Evolutionary conservation across 2,329 filamentous ascomycete genomes (phyloP), one percentile per base, ranked within the genome.

Genomic region (Ceratocystis papillata): DNA sequence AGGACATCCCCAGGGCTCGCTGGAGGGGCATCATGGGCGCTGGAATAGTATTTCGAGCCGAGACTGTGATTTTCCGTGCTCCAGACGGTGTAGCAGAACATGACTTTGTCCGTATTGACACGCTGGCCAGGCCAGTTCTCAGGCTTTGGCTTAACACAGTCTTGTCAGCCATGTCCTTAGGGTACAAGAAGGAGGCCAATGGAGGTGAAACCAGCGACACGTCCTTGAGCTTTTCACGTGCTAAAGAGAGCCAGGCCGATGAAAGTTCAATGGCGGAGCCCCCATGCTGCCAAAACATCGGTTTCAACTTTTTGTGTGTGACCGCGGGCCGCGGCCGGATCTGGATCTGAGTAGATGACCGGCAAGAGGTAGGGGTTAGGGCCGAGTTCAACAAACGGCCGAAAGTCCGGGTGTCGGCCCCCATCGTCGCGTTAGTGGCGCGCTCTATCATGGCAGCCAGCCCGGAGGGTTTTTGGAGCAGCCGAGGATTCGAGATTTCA

Each of bases 401-500:
- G n/a, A 67, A n/a, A 28, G 53, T 33, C 37, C 62, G 45, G n/a
- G 60, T 41, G 41, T 65, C 66, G n/a, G 62, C 41, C 33, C 37
- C 44, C 41, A 61, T 37, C 22, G 66, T 57, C 20, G 63, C 62
- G 46, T 48, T 65, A 6, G 53, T 44, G 15, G 59, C 59, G 28
- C 65, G 68, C 67, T 69, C 68, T 53, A 69, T 63, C 68, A 69
- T 69, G 57, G 63, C 46, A 62, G 20, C 37, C 55, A 6, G n/a
- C 2, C 22, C 59, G 6, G 30, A 5, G 37, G 46, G 17, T 30
- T 28, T 41, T 25, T 12, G 7, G 10, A 30, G 44, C 22, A 22
- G 10, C 50, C 37, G 41, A 15, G 15, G 28, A n/a, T 28, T 59
- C 53, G 28, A 37, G 28, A 30, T 30, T n/a, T 59, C 17, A 22